Evolutionary conservation across 2,329 filamentous ascomycete species (phyloP).

Genomic region (Pseudogymnoascus sp.): DNA sequence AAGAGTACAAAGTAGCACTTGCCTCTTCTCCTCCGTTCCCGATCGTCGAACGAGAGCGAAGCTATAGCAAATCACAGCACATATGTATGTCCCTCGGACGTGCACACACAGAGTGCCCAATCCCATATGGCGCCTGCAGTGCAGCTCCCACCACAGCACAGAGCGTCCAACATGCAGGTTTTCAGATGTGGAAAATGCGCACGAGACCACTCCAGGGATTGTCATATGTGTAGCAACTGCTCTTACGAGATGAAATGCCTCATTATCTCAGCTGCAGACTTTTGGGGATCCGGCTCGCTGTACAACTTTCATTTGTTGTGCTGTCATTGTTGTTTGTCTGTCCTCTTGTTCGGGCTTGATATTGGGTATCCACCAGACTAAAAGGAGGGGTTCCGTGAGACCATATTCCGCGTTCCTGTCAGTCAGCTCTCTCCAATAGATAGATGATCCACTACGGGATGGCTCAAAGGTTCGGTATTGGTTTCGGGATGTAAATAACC

Average conservation of each 20-base stretch:
- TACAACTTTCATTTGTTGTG: background rate
- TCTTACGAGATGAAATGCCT: slow-evolving; percentile 5
- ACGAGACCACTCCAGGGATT: background rate
- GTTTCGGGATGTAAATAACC: background rate
- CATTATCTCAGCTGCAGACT: background rate
- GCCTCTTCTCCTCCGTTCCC: background rate
- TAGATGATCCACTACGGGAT: background rate
- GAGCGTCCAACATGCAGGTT: background rate
- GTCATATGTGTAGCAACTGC: background rate
- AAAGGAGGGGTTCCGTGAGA: background rate
- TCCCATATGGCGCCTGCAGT: background rate
- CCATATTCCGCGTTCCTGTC: background rate
- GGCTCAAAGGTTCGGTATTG: background rate
- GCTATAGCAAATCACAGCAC: background rate
- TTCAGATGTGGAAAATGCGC: background rate
- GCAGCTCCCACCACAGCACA: background rate
- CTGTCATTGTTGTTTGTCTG: background rate
- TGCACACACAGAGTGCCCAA: background rate
- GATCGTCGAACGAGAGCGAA: background rate
- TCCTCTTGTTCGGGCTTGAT: background rate
- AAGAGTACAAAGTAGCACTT: background rate
- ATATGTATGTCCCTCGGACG: background rate
- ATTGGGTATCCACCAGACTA: background rate
- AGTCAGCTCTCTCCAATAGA: background rate
- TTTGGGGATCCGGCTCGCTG: background rate